Percentiles rank a stretch among this genome's conserved stretches.
Evolutionary conservation across 805 yeast genomes (phyloP).

Genomic region (Zygosaccharomyces gambellarensis): DNA sequence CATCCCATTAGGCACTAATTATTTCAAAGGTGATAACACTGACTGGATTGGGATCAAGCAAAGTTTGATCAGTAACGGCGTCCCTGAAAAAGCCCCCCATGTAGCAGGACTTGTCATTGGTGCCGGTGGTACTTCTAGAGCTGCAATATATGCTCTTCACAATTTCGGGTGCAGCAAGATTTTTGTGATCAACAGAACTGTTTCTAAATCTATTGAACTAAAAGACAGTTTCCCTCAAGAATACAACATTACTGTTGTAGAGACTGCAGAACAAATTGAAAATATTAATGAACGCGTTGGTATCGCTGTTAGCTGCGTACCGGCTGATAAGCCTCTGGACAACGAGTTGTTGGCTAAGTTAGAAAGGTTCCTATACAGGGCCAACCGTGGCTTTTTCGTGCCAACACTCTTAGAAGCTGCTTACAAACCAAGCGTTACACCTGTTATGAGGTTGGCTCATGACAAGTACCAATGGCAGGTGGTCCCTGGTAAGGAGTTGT

Average conservation of each 20-base stretch:
- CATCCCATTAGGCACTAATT: constrained; percentile 45
- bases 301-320: constrained; percentile 73
- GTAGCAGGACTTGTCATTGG: constrained; percentile 79
- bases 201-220: constrained; percentile 56
- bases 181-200: constrained; percentile 77
- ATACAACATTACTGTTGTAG: constrained; percentile 56
- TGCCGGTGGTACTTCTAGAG: constrained; percentile 96
- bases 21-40: constrained; percentile 80
- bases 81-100: constrained; percentile 38
- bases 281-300: constrained; percentile 42
- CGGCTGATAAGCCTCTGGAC: constrained; percentile 73
- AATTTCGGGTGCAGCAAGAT: constrained; percentile 72
- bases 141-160: constrained; percentile 84
- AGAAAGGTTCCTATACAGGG: constrained; percentile 43
- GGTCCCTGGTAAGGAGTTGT: constrained; percentile 88
- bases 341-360: constrained; percentile 43
- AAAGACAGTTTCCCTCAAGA: constrained; percentile 54
- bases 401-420: constrained; percentile 84
- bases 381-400: constrained; percentile 37
- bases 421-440: constrained; percentile 84
- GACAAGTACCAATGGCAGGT: constrained; percentile 65
- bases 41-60: constrained; percentile 88
- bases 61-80: constrained; percentile 61
- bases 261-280: constrained; percentile 42
- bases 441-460: constrained; percentile 73